Base-by-base conservation (phyloP, 164 flowering plant genomes). In the Nymphaea colorata region DNA sequence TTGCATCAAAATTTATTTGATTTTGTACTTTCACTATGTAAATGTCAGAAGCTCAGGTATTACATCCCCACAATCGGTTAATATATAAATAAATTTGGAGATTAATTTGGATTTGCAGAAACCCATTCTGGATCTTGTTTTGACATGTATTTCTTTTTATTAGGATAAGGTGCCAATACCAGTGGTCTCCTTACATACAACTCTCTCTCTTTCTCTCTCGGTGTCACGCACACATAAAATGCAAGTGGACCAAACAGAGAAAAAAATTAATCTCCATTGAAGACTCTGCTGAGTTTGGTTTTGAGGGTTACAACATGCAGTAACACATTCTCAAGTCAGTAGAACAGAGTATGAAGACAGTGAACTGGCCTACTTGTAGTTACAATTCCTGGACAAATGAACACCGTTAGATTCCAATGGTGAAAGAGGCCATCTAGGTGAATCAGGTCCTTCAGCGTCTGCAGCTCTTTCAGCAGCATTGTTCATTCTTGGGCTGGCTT, bases 381-480 rank as follows among this genome's bases (percentile, higher is more conserved):
- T 51, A 10, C 12, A 25, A 25, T 25, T 51, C 14, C 57, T 51
- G 57, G 57, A 51, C 14, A 15, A 51, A 8, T 51, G 57, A 51
- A 51, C 57, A 51, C 36, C 36, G 36, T 83, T 88, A 41, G 66
- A 62, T 69, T 74, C 77, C 76, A 90, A 66, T 47, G 98, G 88
- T 43, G 95, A 93, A 12, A 88, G 75, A 62, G 98, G 91, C 57
- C 66, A 71, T 77, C 95, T 81, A 41, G 76, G 70, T 3, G 84
- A 73, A 66, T 86, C 93, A 4, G 62, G 18, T 53, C 82, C 89
- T 45, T 53, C 61, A 41, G 77, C 81, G 66, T 86, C 90, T 61
- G 86, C 69, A 73, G 75, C 79, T 78, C 69, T 74, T 74, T 78
- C 84, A 45, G 80, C 67, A 3, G 87, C 82, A 72, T 82, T 81